Conservation (phyloP, 169 alveolate genomes). For the Cryptosporidium andersoni region DNA sequence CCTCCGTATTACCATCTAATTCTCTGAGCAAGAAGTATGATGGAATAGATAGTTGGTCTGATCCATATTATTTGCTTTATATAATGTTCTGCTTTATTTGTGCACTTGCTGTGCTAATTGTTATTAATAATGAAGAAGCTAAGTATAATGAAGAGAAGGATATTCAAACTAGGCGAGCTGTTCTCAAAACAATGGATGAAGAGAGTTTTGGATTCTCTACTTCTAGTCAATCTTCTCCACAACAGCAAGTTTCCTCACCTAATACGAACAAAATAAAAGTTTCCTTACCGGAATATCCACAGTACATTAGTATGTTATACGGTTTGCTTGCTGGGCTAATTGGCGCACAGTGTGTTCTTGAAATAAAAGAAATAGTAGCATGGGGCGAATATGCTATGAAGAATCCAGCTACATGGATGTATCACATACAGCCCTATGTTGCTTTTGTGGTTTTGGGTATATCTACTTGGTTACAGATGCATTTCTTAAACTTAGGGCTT, state of each 20-base stretch:
- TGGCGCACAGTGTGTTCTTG: constrained; percentile 85
- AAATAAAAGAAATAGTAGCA: constrained; percentile 83
- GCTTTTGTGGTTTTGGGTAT: constrained; percentile 78
- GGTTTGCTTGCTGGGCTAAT: constrained; percentile 84
- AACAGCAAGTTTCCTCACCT: constrained; percentile 13
- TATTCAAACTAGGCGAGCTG: constrained; percentile 72
- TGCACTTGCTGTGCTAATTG: constrained; percentile 79
- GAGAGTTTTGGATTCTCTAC: constrained; percentile 17
- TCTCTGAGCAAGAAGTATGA: constrained; percentile 66
- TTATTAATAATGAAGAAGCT: constrained; percentile 78
- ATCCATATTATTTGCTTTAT: constrained; percentile 82
- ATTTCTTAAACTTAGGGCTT: constrained; percentile 82
- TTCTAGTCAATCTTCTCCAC: constrained; percentile 5
- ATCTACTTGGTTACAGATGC: constrained; percentile 83
- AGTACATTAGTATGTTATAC: constrained; percentile 78
- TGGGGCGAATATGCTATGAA: constrained; percentile 73
- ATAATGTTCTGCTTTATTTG: constrained; percentile 77
- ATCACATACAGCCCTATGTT: constrained; percentile 80
- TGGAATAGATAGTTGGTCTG: constrained; percentile 81
- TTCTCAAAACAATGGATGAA: constrained; percentile 71
- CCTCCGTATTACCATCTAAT: constrained; percentile 78
- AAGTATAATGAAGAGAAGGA: constrained; percentile 74
- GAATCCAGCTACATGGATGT: constrained; percentile 60
- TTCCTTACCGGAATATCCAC: constrained; percentile 72
- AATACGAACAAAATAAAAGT: constrained; percentile 60